Evolutionary conservation across 179 eudicot genomes (phyloP), one percentile per base, ranked within the genome.

Genomic region (Amaranthus tricolor): DNA sequence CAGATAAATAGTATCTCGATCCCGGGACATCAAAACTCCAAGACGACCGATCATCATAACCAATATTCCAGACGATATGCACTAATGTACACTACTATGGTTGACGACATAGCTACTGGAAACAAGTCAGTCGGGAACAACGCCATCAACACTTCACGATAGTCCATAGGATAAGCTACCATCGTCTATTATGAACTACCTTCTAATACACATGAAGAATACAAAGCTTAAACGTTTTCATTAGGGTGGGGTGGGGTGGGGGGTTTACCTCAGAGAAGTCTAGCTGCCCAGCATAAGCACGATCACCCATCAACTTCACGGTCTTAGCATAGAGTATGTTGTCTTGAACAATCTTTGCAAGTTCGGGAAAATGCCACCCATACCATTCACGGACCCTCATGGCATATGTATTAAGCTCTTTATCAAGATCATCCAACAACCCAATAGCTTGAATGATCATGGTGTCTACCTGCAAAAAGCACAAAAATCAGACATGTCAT

Each of bases 321-420:
- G 88, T 47, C 85, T 92, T 94, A 31, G 98, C 96, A 82, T 90
- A 94, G 2, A 83, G 81, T 13, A 94, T 92, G 72, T 94, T 94
- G 78, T 94, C 98, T 85, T 79, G 86, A 14, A 94, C 80, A 72
- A 94, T 92, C 83, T 90, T 94, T 31, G 94, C 92, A 75, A 94
- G 98, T 89, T 94, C 97, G 0, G 98, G 98, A 73, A 94, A 94
- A 90, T 94, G 98, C 98, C 98, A 94, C n/a, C 98, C 98, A 80
- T 92, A 94, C 98, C 98, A 94, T 78, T 94, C 98, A 19, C 94
- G 86, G 31, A 92, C 98, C 76, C 96, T 92, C 98, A 92, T 94
- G 21, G 96, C 97, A 82, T 92, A 94, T 44, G 96, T 94, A 77
- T 94, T 92, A 21, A 94, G 88, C 86, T 94, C 98, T 75, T 94